Base-by-base conservation (phyloP, 345 rosid species). In the Salix suchowensis region DNA sequence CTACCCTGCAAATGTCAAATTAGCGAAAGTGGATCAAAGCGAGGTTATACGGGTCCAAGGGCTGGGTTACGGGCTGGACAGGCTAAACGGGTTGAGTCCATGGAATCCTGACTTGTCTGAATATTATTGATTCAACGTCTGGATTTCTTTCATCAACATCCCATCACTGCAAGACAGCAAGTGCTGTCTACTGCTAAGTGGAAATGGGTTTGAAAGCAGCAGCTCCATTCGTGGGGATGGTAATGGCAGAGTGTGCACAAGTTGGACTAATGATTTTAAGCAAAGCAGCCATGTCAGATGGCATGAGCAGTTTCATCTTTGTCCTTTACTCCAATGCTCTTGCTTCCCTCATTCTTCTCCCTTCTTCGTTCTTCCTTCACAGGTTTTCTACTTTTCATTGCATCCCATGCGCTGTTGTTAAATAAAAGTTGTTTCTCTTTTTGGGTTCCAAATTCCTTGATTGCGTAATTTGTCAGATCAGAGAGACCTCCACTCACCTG, bases 261-360 rank as follows among this genome's bases (percentile, higher is more conserved):
- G 91, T 84, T 60, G 91, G 91, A 44, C 77, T 88, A 13, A 85
- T 91, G 81, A 78, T 88, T 67, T 55, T 79, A 12, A 73, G 89
- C 78, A 87, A 88, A 81, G 82, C 80, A 23, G 90, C 77, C 84
- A 88, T 91, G 89, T 83, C 91, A 46, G 50, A 80, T 14, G 91
- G 95, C 67, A 87, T 89, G 88, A 72, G 83, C 84, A 84, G 62
- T 77, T 70, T 86, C 79, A 65, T 87, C 83, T 83, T 89, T 62
- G 81, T 88, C 72, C 82, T 79, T n/a, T 89, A 89, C 87, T 89
- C 92, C 52, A 89, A 89, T 72, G 80, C 89, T 50, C 81, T 91
- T 23, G 91, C 92, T 68, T 79, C 92, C 34, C 83, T 89, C 67
- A 24, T 91, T 75, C 85, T 91, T 73, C 87, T 89, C 50, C 92